Evolutionary conservation across 345 rosid genomes (phyloP).

Genomic region (Salix koriyanagi): DNA sequence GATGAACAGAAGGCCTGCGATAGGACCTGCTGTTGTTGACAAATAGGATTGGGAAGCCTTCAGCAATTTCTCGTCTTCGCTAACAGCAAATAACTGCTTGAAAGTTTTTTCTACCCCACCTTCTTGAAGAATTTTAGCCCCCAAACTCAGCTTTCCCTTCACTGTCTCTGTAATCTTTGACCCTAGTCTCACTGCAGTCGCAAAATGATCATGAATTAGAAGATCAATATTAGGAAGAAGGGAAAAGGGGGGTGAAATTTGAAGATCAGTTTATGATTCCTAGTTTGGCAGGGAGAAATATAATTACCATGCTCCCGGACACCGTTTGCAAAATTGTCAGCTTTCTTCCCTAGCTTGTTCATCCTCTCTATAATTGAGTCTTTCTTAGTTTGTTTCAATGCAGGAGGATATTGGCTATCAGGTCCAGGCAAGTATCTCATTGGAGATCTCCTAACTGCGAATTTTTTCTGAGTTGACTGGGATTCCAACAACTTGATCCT

Average conservation of each 20-base stretch:
- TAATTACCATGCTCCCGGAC: constrained; percentile 48
- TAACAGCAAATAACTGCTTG: constrained; percentile 34
- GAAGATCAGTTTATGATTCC: not conserved
- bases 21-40: constrained; percentile 46
- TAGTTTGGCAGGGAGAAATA: no score
- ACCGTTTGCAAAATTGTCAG: constrained; percentile 40
- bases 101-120: constrained; percentile 45
- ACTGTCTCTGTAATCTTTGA: constrained; percentile 40
- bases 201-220: not conserved
- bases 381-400: not conserved
- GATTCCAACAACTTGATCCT: constrained; percentile 24
- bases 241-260: no score
- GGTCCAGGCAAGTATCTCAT: no score
- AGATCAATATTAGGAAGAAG: not conserved
- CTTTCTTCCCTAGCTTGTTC: constrained; percentile 47
- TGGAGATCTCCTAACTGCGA: constrained; percentile 16
- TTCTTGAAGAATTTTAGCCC: constrained; percentile 36
- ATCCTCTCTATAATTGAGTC: constrained; percentile 34
- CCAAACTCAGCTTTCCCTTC: constrained; percentile 46
- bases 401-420: no score
- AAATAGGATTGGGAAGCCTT: constrained; percentile 46
- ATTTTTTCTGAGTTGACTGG: constrained; percentile 18
- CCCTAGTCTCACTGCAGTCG: constrained; percentile 37
- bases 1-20: constrained; percentile 50
- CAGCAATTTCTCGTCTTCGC: constrained; percentile 39